These are phyloP conservation scores for Coffea eugenioides DNA, from an alignment of 257 asterid species.

Conservation along the genomic window DNA sequence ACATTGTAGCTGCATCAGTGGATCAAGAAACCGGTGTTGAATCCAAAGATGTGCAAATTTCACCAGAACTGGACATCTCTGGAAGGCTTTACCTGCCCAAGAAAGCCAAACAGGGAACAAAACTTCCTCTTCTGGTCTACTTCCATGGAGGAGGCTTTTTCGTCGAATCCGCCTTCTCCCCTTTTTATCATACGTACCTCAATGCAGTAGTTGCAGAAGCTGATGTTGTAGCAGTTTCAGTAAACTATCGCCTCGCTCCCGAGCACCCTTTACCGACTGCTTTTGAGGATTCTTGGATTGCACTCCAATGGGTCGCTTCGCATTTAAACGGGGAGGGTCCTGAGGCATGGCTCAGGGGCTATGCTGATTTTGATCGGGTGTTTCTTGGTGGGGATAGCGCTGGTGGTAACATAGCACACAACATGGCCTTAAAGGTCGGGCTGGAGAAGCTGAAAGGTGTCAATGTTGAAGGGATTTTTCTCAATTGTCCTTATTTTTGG, in stretches of 20 bases:
- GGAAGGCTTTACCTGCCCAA: constrained; percentile 52
- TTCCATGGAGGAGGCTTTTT: constrained; percentile 64
- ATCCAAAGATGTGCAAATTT: constrained; percentile 43
- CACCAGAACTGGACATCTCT: constrained; percentile 23
- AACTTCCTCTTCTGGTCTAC: constrained; percentile 55
- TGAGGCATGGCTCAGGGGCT: constrained; percentile 43
- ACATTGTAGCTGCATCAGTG: constrained; percentile 24
- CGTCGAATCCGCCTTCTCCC: constrained; percentile 42
- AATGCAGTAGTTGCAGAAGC: constrained; percentile 42
- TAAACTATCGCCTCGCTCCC: constrained; percentile 65
- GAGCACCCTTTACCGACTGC: constrained; percentile 57
- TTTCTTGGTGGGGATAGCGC: constrained; percentile 69
- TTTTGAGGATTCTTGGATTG: constrained; percentile 57
- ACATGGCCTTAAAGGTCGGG: constrained; percentile 41
- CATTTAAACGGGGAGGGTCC: constrained; percentile 27
- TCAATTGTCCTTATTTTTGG: constrained; percentile 55
- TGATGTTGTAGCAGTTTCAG: constrained; percentile 43
- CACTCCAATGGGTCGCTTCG: constrained; percentile 56
- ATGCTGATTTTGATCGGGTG: constrained; percentile 46
- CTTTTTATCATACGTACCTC: constrained; percentile 31
- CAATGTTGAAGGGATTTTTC: constrained; percentile 43
- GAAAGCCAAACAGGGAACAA: constrained; percentile 16
- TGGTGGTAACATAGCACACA: constrained; percentile 54
- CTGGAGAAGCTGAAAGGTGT: constrained; percentile 27
- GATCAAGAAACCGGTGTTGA: constrained; percentile 48